Evolutionary conservation across 2,329 filamentous ascomycete species (phyloP).

Genomic region (Tolypocladium amazonense): DNA sequence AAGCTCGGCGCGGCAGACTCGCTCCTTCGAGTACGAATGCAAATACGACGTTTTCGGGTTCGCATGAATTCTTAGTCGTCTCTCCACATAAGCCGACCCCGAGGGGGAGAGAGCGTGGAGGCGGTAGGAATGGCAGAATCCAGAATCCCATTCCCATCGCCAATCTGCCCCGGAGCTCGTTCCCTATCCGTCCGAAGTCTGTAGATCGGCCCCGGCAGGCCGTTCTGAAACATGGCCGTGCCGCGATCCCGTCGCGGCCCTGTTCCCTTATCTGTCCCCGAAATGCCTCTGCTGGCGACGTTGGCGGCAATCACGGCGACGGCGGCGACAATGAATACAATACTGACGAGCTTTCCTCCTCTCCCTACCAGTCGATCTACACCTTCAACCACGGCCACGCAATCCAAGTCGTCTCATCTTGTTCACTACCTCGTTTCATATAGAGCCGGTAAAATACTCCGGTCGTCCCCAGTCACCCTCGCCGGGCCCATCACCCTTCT

Average conservation of each 20-base stretch:
- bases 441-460: neutral
- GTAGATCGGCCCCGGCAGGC: neutral
- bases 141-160: neutral
- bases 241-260: neutral
- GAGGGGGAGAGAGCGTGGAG: neutral
- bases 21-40: neutral
- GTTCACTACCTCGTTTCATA: neutral
- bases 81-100: neutral
- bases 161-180: neutral
- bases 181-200: neutral
- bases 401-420: neutral
- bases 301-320: neutral
- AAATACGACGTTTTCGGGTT: no score
- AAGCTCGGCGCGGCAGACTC: neutral
- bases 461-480: neutral
- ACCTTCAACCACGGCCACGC: neutral
- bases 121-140: neutral
- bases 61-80: neutral
- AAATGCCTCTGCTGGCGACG: neutral
- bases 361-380: neutral
- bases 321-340: neutral
- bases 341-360: neutral
- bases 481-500: neutral
- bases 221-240: neutral
- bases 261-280: neutral